Evolutionary conservation across 78 protist species (phyloP).

Genomic region (Dictyostelium intermedium): DNA sequence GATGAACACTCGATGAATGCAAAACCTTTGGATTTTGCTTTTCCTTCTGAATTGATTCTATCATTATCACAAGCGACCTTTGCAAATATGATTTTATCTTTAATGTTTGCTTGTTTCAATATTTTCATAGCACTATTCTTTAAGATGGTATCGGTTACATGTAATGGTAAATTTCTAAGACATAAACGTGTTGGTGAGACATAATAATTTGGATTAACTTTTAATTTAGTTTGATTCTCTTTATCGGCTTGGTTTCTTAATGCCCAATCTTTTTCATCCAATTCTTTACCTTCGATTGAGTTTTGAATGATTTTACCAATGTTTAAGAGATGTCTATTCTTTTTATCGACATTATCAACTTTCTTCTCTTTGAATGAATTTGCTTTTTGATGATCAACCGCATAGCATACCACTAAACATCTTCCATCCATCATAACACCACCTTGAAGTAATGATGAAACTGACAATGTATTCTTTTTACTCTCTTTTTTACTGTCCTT

Average conservation of each 20-base stretch:
- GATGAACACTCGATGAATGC: slow-evolving; percentile 37
- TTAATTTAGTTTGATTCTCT: slow-evolving; percentile 38
- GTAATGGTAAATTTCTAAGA: slow-evolving; percentile 44
- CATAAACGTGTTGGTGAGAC: slow-evolving; percentile 68
- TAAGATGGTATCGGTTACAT: not conserved
- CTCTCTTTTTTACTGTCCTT: slow-evolving; percentile 11
- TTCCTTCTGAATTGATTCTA: slow-evolving; percentile 16
- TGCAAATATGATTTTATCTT: not conserved
- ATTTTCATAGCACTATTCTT: not conserved
- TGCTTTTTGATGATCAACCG: slow-evolving; percentile 68
- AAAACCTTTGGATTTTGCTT: slow-evolving; percentile 49
- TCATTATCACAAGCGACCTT: slow-evolving; percentile 44
- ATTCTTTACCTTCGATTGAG: slow-evolving; percentile 31
- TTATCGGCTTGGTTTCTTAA: slow-evolving; percentile 49
- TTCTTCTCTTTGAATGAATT: slow-evolving; percentile 19
- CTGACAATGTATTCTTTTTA: slow-evolving; percentile 6
- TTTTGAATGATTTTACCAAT: slow-evolving; percentile 46
- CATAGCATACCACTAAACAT: slow-evolving; percentile 14
- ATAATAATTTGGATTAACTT: slow-evolving; percentile 66
- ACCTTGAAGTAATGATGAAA: slow-evolving; percentile 57
- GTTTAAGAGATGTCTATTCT: slow-evolving; percentile 2
- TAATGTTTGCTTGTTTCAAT: not conserved
- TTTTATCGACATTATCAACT: slow-evolving; percentile 38
- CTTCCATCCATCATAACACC: slow-evolving; percentile 63
- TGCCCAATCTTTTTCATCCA: slow-evolving; percentile 63